These are phyloP conservation scores for Ceratobasidium sp. DNA, from an alignment of 1,284 basidiomycete genomes.

Conservation along the genomic window DNA sequence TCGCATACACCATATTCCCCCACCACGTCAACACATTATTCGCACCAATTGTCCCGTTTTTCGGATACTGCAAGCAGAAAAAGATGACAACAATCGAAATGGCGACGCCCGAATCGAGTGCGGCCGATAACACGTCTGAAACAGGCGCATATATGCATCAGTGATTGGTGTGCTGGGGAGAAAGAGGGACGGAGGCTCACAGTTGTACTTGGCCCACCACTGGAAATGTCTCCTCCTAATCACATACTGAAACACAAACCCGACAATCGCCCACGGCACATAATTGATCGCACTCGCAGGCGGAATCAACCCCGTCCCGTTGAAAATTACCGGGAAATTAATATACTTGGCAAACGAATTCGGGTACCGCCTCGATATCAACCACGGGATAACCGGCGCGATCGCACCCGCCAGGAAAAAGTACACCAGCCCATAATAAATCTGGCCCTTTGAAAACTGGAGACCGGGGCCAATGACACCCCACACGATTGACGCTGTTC, in stretches of 20 bases:
- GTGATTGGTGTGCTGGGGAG: slow-evolving; percentile 41
- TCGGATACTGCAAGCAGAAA: slow-evolving; percentile 73
- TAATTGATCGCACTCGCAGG: slow-evolving; percentile 66
- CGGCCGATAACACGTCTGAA: slow-evolving; percentile 66
- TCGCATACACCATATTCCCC: slow-evolving; percentile 69
- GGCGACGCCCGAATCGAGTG: slow-evolving; percentile 69
- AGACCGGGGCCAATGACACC: slow-evolving; percentile 61
- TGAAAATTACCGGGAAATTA: slow-evolving; percentile 63
- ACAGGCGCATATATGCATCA: slow-evolving; percentile 19
- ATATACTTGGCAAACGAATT: slow-evolving; percentile 61
- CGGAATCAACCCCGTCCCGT: slow-evolving; percentile 60
- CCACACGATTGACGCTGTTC: slow-evolving; percentile 60
- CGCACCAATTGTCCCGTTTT: slow-evolving; percentile 67
- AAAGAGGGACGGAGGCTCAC: slow-evolving; percentile 44
- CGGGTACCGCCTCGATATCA: slow-evolving; percentile 59
- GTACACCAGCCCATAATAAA: slow-evolving; percentile 59
- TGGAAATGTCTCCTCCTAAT: slow-evolving; percentile 68
- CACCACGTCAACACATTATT: slow-evolving; percentile 71
- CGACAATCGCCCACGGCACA: slow-evolving; percentile 63
- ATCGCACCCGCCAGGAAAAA: slow-evolving; percentile 64
- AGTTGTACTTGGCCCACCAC: slow-evolving; percentile 80
- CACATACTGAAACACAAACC: slow-evolving; percentile 73
- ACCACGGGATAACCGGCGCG: slow-evolving; percentile 58
- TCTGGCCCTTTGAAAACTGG: slow-evolving; percentile 58
- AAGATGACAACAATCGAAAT: slow-evolving; percentile 69